Base-by-base conservation (phyloP, 805 yeast species). In the Myxozyma neglecta region DNA sequence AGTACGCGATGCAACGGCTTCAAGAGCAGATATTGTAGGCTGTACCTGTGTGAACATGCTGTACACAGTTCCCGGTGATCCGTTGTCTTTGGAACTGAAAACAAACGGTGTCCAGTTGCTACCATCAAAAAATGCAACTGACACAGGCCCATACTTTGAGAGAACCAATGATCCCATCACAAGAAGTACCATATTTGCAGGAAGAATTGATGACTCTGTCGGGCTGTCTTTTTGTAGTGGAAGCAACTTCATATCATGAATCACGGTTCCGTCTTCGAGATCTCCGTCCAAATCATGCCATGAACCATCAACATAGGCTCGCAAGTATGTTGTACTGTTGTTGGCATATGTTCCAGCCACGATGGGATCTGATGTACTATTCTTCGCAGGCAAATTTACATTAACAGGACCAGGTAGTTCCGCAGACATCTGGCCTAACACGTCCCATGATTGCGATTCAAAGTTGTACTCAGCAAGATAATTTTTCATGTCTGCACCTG, bases 71-170 rank as follows among this genome's bases (percentile, higher is more conserved):
- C 73, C 76, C 4, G 64, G 57, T 6, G 62, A 42, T 11, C 66
- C 66, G 18, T 59, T 62, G n/a, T 1, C 74, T 52, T 74, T 71
- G 0, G 80, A 73, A 1, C 88, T 74, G 62, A 81, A 81, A 1
- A 84, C 70, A 60, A 80, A 83, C 11, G 96, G 96, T 36, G 75
- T 69, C 96, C 96, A 90, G 7, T 67, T 53, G 0, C 76, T 66
- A 1, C 96, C 91, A 70, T 89, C 84, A 73, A 73, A 89, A 35
- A 83, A 74, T 0, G 92, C 93, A 34, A 84, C 78, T 44, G 85
- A 82, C 2, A 82, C 84, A 32, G 74, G 70, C 0, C 92, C 94
- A 69, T 81, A 84, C 5, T 46, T 55, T 2, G 74, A 67, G 44
- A 88, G 70, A 3, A 74, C 70, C 49, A 89, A 76, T 34, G 71